Base-by-base conservation (phyloP, 2,329 filamentous ascomycete genomes). In the Endocalyx cinctus region DNA sequence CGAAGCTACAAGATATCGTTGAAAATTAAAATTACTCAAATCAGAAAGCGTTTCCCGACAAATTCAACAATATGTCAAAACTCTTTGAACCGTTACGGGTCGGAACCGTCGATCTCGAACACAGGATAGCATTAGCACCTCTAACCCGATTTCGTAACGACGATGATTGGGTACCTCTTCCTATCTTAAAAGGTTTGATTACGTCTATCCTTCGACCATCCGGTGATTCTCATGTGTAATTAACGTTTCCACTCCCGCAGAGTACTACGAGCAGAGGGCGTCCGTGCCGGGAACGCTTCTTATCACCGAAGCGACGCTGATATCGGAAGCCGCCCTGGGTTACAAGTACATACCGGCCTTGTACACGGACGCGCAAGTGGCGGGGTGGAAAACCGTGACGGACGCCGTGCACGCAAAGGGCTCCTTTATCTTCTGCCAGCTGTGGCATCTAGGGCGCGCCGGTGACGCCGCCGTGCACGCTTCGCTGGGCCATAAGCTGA, bases 371-470 rank as follows among this genome's bases (percentile, higher is more conserved):
- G 64, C 61, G 6, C 73, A 78, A 42, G 59, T 77, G 35, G 60
- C 63, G 3, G 70, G 62, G 0, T 82, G 77, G 77, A 72, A 66
- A 37, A 57, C 64, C 20, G 59, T 81, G 33, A 76, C 72, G 2
- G 69, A 74, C 29, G 71, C 67, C 4, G 75, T 82, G 5, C 78
- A 83, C 54, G 60, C 61, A 19, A 75, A 78, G 49, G 71, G 72
- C 27, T 66, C 64, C 18, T 72, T 66, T 48, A 75, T 80, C 43
- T 79, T 65, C 56, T 48, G 67, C 10, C 78, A 82, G 48, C 58
- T 82, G 2, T 79, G 71, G 70, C 69, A 66, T 0, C 52, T 76
- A 5, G 76, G 78, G n/a, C 68, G 78, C 5, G 61, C 64, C 6
- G 69, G 70, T 2, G 52, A 62, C 2, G 28, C 35, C 6, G 46